phyloP scores from a whole-genome alignment of 75 land plant species.

The Sequoiadendron giganteum region DNA sequence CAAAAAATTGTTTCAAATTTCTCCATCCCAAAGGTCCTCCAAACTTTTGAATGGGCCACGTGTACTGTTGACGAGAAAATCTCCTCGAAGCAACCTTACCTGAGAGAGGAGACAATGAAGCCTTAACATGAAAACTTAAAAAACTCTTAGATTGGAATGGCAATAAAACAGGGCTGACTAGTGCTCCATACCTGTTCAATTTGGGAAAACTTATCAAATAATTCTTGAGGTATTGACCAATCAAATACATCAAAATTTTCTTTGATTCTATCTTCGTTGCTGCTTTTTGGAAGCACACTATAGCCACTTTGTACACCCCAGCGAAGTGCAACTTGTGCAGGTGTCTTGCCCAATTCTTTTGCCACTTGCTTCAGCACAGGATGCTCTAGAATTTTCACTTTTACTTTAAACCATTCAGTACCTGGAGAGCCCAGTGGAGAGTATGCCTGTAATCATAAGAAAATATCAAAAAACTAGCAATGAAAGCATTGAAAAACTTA shows the following conservation, averaged over 20 bases:
- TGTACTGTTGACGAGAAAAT: background rate
- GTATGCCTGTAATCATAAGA: constrained; percentile 39
- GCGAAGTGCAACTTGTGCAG: constrained; percentile 70
- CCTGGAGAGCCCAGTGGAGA: constrained; percentile 53
- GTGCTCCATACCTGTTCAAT: constrained; percentile 58
- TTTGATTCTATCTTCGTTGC: constrained; percentile 48
- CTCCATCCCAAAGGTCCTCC: constrained; percentile 69
- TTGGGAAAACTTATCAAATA: constrained; percentile 41
- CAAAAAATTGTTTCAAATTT: constrained; percentile 21
- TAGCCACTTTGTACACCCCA: constrained; percentile 76
- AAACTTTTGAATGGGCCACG: constrained; percentile 36
- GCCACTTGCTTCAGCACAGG: constrained; percentile 40
- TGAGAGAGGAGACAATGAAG: background rate
- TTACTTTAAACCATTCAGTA: constrained; percentile 14
- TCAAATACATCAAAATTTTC: constrained; percentile 57
- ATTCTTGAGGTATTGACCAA: constrained; percentile 60
- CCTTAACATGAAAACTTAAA: background rate
- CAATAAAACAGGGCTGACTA: too few relatives aligned
- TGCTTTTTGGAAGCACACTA: constrained; percentile 72
- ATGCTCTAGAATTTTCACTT: constrained; percentile 28
- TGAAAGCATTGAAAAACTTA: background rate
- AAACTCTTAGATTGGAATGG: background rate
- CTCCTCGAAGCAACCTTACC: constrained; percentile 16
- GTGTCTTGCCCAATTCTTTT: constrained; percentile 50
- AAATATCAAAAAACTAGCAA: background rate